These are phyloP conservation scores for Fonsecaea pugnacius DNA, from an alignment of 2,329 filamentous ascomycete species.

Conservation along the genomic window DNA sequence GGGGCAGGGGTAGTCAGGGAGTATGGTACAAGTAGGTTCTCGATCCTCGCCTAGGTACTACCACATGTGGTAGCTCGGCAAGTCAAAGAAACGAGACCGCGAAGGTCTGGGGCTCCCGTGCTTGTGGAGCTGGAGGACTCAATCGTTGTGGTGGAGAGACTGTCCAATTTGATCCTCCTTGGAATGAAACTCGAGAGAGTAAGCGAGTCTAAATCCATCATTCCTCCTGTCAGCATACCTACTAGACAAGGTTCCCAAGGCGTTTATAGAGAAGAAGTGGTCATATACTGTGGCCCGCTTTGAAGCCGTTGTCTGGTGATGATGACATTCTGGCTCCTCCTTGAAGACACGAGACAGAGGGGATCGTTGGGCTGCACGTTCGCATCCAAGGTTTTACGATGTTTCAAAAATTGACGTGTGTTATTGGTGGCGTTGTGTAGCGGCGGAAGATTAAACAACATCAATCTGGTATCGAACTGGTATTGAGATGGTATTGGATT, in stretches of 20 bases:
- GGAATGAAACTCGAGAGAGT: not conserved
- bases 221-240: not conserved
- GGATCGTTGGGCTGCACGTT: not conserved
- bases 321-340: not conserved
- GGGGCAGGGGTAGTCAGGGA: not conserved
- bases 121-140: not conserved
- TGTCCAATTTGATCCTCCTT: not conserved
- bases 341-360: not conserved
- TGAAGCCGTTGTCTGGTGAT: constrained; percentile 2
- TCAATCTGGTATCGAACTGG: not conserved
- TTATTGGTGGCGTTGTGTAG: not conserved
- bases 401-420: not conserved
- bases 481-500: not conserved
- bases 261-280: not conserved
- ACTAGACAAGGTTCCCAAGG: not conserved
- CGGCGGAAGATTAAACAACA: not conserved
- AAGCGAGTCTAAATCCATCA: not conserved
- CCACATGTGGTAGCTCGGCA: constrained; percentile 1
- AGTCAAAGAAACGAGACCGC: not conserved
- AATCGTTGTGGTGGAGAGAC: not conserved
- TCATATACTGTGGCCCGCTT: not conserved
- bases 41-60: not conserved
- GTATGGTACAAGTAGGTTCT: not conserved
- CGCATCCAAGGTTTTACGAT: constrained; percentile 1
- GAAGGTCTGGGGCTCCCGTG: not conserved